phyloP scores from a whole-genome alignment of 2,329 filamentous ascomycete genomes.

The Volutella citrinella region DNA sequence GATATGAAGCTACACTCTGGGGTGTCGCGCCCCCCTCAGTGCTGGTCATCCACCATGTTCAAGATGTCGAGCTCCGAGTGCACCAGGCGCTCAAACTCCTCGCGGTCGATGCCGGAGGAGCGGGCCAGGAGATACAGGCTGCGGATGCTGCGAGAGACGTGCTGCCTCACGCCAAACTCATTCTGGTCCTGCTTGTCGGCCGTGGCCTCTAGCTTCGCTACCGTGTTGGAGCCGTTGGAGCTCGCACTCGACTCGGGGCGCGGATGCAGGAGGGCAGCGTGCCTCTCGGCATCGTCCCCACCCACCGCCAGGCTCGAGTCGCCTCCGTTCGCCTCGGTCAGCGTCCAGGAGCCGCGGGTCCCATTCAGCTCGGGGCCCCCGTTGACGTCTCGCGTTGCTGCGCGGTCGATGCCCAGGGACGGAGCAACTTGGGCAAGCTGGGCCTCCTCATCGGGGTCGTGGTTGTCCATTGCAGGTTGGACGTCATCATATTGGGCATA shows the following conservation, averaged over 20 bases:
- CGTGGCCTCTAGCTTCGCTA: conserved; percentile 60
- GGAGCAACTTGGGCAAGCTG: conserved; percentile 30
- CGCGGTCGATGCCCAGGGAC: conserved; percentile 27
- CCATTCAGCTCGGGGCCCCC: conserved; percentile 23
- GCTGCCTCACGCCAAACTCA: conserved; percentile 74
- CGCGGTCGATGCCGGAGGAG: conserved; percentile 67
- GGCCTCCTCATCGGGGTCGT: conserved; percentile 72
- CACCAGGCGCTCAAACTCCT: conserved; percentile 72
- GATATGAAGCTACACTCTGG: too few species aligned
- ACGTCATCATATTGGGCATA: conserved; percentile 75
- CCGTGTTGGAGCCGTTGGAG: conserved; percentile 52
- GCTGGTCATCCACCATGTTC: conserved; percentile 62
- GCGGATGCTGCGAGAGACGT: conserved; percentile 74
- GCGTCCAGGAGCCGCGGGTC: conserved; percentile 38
- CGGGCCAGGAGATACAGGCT: conserved; percentile 71
- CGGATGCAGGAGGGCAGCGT: conserved; percentile 50
- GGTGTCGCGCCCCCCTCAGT: too few species aligned
- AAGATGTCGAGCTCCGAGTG: conserved; percentile 69
- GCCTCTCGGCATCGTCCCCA: conserved; percentile 29
- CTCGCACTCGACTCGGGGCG: conserved; percentile 57
- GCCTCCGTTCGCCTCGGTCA: conserved; percentile 42
- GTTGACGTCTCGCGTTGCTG: conserved; percentile 10
- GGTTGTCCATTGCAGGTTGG: conserved; percentile 76
- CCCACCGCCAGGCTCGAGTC: conserved; percentile 27
- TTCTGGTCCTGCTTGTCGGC: conserved; percentile 58